phyloP scores from a whole-genome alignment of 129 eudicot genomes.

The Daucus carota region DH1_v3.0 NC_030385.2:46081001-46081500 shows the following conservation, averaged over 20 bases:
- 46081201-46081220: constrained; percentile 91
- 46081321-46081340: neutral
- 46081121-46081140: constrained; percentile 1
- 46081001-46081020: neutral
- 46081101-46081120: neutral
- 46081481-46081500: neutral
- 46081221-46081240: constrained; percentile 96
- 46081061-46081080: neutral
- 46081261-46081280: constrained; percentile 85
- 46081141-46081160: neutral
- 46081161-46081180: neutral
- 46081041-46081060: neutral
- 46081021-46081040: neutral
- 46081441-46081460: neutral
- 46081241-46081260: constrained; percentile 90
- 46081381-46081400: constrained; percentile 41
- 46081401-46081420: constrained; percentile 91
- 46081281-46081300: constrained; percentile 66
- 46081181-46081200: constrained; percentile 69
- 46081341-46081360: neutral
- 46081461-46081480: neutral
- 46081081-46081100: neutral
- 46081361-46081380: constrained; percentile 14
- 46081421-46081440: constrained; percentile 75
- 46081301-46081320: constrained; percentile 32